Evolutionary conservation across 495 filamentous ascomycete species (phyloP).

Genomic region (Penicillium riverlandense): DNA sequence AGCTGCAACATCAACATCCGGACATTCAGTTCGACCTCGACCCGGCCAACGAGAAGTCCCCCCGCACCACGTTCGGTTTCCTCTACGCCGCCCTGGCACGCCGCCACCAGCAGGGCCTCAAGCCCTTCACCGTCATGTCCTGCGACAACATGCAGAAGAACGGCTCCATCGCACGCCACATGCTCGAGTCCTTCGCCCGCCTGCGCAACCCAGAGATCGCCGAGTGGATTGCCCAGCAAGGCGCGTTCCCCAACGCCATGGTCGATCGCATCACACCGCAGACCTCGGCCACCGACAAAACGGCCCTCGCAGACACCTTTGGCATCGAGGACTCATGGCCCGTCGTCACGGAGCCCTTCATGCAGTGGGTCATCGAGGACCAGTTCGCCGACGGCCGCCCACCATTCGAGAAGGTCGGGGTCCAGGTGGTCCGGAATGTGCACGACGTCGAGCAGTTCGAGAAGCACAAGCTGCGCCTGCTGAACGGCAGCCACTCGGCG

Average conservation of each 20-base stretch:
- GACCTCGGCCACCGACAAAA: conserved; percentile 32
- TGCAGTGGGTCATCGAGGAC: conserved; percentile 45
- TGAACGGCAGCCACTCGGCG: conserved; percentile 41
- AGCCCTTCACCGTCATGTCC: conserved; percentile 43
- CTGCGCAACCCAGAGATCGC: conserved; percentile 33
- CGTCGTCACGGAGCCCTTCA: conserved; percentile 43
- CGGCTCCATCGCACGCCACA: conserved; percentile 40
- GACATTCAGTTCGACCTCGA: conserved; percentile 40
- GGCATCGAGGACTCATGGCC: conserved; percentile 41
- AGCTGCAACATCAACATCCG: conserved; percentile 37
- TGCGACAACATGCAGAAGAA: conserved; percentile 49
- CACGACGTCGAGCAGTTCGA: conserved; percentile 40
- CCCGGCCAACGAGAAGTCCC: conserved; percentile 30
- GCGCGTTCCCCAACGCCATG: conserved; percentile 43
- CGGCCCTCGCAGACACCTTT: conserved; percentile 26
- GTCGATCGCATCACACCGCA: conserved; percentile 45
- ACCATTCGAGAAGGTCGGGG: conserved; percentile 39
- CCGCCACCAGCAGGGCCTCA: conserved; percentile 32
- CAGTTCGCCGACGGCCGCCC: conserved; percentile 41
- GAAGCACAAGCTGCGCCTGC: conserved; percentile 43
- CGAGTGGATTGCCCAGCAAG: conserved; percentile 35
- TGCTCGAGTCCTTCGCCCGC: conserved; percentile 40
- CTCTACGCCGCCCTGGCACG: conserved; percentile 38
- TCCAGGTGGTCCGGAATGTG: conserved; percentile 39
- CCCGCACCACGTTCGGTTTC: conserved; percentile 41